These are phyloP conservation scores for Aphanomyces astaci DNA, from an alignment of 352 stramenopile species.

Conservation along the genomic window DNA sequence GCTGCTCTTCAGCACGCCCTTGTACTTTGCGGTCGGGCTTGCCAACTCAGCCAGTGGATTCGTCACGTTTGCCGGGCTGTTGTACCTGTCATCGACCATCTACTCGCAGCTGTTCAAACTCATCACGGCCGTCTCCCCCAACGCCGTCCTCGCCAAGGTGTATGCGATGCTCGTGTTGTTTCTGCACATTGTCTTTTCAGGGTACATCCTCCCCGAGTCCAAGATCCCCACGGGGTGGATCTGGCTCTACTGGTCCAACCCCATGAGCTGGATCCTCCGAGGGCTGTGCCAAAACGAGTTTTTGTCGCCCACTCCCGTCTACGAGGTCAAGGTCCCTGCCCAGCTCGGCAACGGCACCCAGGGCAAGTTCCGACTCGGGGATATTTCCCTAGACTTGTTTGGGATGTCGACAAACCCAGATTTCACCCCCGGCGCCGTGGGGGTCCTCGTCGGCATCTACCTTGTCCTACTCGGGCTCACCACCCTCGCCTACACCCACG, in stretches of 20 bases:
- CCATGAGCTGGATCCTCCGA: constrained; percentile 8
- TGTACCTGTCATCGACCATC: constrained; percentile 16
- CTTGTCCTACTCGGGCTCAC: constrained; percentile 36
- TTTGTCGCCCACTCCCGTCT: constrained; percentile 28
- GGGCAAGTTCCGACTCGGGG: constrained; percentile 31
- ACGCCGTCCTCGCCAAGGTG: constrained; percentile 21
- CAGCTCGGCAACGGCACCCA: constrained; percentile 31
- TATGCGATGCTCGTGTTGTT: constrained; percentile 14
- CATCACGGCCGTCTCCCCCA: not conserved
- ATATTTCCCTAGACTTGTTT: constrained; percentile 45
- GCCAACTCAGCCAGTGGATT: not conserved
- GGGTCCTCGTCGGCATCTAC: constrained; percentile 44
- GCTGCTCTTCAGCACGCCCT: constrained; percentile 4
- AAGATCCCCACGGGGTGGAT: constrained; percentile 20
- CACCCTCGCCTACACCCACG: constrained; percentile 41
- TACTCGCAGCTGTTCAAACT: constrained; percentile 23
- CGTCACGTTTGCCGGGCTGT: not conserved
- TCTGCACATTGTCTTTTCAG: constrained; percentile 17
- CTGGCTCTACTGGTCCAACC: constrained; percentile 24
- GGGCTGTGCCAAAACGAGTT: constrained; percentile 19
- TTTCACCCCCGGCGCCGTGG: constrained; percentile 55
- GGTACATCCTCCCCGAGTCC: constrained; percentile 1
- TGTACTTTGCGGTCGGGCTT: constrained; percentile 16
- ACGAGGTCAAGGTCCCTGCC: constrained; percentile 25
- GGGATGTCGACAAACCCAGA: constrained; percentile 36